A percentile compares a stretch with the other conserved stretches of the same genome.
phyloP scores from a whole-genome alignment of 306 rosid species.

The Hippophae tibetana region DNA sequence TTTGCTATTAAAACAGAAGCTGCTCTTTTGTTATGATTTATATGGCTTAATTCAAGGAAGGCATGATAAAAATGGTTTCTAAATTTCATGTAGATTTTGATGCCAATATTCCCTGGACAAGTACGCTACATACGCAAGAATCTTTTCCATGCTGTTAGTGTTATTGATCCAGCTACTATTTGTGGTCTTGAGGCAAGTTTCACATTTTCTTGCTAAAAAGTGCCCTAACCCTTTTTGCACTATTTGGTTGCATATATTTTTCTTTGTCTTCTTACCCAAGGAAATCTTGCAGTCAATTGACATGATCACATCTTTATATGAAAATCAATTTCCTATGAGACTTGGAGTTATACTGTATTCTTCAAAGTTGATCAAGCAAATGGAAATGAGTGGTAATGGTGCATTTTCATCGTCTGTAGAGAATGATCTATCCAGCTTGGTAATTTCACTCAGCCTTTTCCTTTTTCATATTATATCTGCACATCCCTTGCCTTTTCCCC shows the following conservation, averaged over 20 bases:
- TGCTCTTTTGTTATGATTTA: too few species aligned
- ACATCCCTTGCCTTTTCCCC: too few species aligned
- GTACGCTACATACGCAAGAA: slow-evolving; percentile 89
- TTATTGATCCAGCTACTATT: slow-evolving; percentile 79
- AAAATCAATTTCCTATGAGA: slow-evolving; percentile 76
- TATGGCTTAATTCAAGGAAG: not conserved
- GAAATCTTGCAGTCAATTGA: slow-evolving; percentile 71
- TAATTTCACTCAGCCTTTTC: slow-evolving; percentile 17
- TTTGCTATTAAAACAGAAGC: not conserved
- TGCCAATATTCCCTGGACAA: slow-evolving; percentile 98
- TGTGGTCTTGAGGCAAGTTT: slow-evolving; percentile 84
- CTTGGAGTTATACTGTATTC: slow-evolving; percentile 83
- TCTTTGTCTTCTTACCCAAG: slow-evolving; percentile 10
- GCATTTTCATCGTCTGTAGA: slow-evolving; percentile 24
- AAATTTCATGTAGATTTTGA: slow-evolving; percentile 56
- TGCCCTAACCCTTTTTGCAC: slow-evolving; percentile 7
- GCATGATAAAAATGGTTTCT: not conserved
- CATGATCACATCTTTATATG: slow-evolving; percentile 57
- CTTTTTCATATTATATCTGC: not conserved
- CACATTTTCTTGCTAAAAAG: slow-evolving; percentile 16
- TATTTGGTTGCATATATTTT: slow-evolving; percentile 21
- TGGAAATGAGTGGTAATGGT: slow-evolving; percentile 31
- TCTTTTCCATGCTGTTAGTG: slow-evolving; percentile 79
- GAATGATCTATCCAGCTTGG: slow-evolving; percentile 61
- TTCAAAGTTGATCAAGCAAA: slow-evolving; percentile 50